Conservation (phyloP, 179 eudicot species). For the Sideroxylon spinosum region DNA sequence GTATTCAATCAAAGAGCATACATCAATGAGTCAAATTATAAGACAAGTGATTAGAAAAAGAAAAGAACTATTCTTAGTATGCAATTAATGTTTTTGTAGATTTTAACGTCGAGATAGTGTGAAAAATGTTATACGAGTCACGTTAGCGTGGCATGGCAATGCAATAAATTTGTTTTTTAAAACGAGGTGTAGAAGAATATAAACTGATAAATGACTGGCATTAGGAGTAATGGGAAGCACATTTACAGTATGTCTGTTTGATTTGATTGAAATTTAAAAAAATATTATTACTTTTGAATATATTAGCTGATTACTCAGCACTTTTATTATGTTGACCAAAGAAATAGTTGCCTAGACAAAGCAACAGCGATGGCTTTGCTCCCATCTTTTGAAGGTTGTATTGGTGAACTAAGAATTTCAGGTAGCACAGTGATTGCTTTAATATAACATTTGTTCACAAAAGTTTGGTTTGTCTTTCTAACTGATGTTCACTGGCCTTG, state of each 20-base stretch:
- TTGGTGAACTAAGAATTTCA: slow-evolving; percentile 61
- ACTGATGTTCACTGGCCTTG: background rate
- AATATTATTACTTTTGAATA: background rate
- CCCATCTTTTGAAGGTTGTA: slow-evolving; percentile 53
- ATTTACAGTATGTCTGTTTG: slow-evolving; percentile 63
- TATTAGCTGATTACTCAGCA: slow-evolving; percentile 7
- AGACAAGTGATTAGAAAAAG: background rate
- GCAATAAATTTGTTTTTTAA: slow-evolving; percentile 22
- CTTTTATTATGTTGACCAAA: slow-evolving; percentile 28
- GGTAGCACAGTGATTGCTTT: slow-evolving; percentile 32
- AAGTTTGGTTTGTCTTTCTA: background rate
- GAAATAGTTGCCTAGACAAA: slow-evolving; percentile 80
- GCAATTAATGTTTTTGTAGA: slow-evolving; percentile 33
- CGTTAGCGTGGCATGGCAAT: slow-evolving; percentile 52
- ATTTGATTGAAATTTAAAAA: background rate
- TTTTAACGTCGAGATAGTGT: slow-evolving; percentile 49
- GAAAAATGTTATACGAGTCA: slow-evolving; percentile 48
- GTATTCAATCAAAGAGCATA: too few species aligned
- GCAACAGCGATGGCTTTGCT: slow-evolving; percentile 75
- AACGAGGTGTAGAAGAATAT: slow-evolving; percentile 19
- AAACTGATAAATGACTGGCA: slow-evolving; percentile 52
- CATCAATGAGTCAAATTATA: background rate
- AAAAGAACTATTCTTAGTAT: background rate
- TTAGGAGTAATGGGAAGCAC: slow-evolving; percentile 79
- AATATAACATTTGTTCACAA: background rate